These are phyloP conservation scores for Geosmithia morbida DNA, from an alignment of 2,329 filamentous ascomycete species.

Conservation along the genomic window DNA sequence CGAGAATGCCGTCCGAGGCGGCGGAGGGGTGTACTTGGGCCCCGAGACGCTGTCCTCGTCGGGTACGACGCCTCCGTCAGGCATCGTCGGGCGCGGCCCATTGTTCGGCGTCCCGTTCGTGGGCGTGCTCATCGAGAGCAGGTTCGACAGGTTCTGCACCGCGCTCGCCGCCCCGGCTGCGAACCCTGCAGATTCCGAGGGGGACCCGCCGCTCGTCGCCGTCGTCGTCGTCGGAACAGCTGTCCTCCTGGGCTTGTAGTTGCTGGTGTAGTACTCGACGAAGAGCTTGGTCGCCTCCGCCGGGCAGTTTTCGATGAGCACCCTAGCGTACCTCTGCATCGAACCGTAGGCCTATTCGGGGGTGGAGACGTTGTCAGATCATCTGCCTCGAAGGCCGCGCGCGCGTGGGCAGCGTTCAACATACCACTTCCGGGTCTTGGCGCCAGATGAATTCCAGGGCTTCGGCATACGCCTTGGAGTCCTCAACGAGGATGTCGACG, in stretches of 20 bases:
- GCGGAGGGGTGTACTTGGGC: constrained; percentile 60
- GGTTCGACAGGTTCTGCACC: constrained; percentile 71
- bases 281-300: constrained; percentile 74
- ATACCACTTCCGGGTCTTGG: constrained; percentile 60
- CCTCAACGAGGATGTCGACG: constrained; percentile 89
- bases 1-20: constrained; percentile 81
- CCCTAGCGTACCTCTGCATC: constrained; percentile 88
- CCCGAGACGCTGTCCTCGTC: constrained; percentile 28
- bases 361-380: constrained; percentile 14
- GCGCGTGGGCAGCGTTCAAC: too few relatives aligned
- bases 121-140: constrained; percentile 63
- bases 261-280: constrained; percentile 86
- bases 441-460: constrained; percentile 87
- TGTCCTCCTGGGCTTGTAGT: constrained; percentile 61
- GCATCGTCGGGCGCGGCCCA: constrained; percentile 32
- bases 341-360: constrained; percentile 59
- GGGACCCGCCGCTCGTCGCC: constrained; percentile 8
- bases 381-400: background rate
- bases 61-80: constrained; percentile 36
- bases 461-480: constrained; percentile 79
- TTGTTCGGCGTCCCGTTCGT: constrained; percentile 36
- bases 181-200: constrained; percentile 11
- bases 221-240: constrained; percentile 9
- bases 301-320: constrained; percentile 77
- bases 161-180: constrained; percentile 53